phyloP scores from a whole-genome alignment of 129 eudicot species.

The Artemisia tridentata region DNA sequence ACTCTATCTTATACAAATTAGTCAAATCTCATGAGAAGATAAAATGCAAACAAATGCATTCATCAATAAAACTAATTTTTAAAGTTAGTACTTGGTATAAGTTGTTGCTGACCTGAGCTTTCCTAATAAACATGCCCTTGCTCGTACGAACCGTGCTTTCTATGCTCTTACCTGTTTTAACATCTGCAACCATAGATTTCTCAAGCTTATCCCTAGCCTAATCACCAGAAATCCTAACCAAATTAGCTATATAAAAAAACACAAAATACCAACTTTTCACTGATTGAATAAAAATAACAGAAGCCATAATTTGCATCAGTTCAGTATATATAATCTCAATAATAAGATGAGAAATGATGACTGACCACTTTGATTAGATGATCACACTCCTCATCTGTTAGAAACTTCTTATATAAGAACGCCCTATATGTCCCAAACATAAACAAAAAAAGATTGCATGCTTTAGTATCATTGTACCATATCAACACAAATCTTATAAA shows the following conservation, averaged over 20 bases:
- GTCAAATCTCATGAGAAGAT: no score
- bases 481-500: neutral
- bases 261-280: neutral
- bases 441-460: neutral
- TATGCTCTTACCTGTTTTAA: conserved; percentile 75
- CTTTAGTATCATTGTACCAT: conserved; percentile 12
- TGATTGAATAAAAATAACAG: neutral
- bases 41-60: no score
- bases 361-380: conserved; percentile 69
- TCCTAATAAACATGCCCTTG: conserved; percentile 84
- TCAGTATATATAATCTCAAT: neutral
- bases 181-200: conserved; percentile 93
- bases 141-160: conserved; percentile 82
- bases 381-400: conserved; percentile 87
- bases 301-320: conserved; percentile 3
- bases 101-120: conserved; percentile 55
- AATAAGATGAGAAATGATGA: neutral
- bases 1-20: neutral
- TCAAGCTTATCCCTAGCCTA: conserved; percentile 78
- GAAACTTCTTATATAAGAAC: conserved; percentile 56
- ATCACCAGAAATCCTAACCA: conserved; percentile 15
- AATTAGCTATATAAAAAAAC: conserved; percentile 11
- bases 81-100: neutral
- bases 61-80: neutral
- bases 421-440: conserved; percentile 47